phyloP scores from a whole-genome alignment of 257 asterid species.

The Gentiana macrophylla region DNA sequence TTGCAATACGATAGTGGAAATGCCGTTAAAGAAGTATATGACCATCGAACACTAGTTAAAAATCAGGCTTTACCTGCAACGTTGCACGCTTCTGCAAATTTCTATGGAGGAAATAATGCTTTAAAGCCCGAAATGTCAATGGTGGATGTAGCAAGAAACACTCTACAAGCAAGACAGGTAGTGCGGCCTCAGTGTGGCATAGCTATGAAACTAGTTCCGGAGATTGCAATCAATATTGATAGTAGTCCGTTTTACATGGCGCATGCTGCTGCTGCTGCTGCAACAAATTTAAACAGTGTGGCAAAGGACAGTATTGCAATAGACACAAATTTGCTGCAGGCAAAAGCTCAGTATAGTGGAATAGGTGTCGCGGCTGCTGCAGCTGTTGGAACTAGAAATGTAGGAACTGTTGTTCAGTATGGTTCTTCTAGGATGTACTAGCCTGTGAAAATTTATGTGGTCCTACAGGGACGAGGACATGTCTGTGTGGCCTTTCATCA shows the following conservation, averaged over 20 bases:
- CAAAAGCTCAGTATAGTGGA: slow-evolving; percentile 53
- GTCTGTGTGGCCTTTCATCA: too few species aligned
- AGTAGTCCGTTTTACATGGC: slow-evolving; percentile 40
- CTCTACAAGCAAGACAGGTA: slow-evolving; percentile 33
- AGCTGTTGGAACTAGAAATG: slow-evolving; percentile 27
- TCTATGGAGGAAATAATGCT: slow-evolving; percentile 26
- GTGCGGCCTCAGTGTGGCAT: slow-evolving; percentile 33
- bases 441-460: background rate
- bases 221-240: slow-evolving; percentile 55
- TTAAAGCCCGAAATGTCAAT: slow-evolving; percentile 30
- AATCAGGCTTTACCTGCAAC: slow-evolving; percentile 27
- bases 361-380: slow-evolving; percentile 34
- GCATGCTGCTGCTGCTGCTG: slow-evolving; percentile 25
- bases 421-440: slow-evolving; percentile 33
- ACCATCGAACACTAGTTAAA: slow-evolving; percentile 39
- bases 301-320: slow-evolving; percentile 39
- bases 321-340: slow-evolving; percentile 55
- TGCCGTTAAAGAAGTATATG: slow-evolving; percentile 30
- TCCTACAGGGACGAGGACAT: too few species aligned
- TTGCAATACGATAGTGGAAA: slow-evolving; percentile 30
- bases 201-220: slow-evolving; percentile 56
- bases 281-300: slow-evolving; percentile 20
- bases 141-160: slow-evolving; percentile 16
- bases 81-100: slow-evolving; percentile 23
- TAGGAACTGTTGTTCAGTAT: slow-evolving; percentile 22